Conservation (phyloP, 331 rosid genomes). For the Erythrophleum ivorense region DNA sequence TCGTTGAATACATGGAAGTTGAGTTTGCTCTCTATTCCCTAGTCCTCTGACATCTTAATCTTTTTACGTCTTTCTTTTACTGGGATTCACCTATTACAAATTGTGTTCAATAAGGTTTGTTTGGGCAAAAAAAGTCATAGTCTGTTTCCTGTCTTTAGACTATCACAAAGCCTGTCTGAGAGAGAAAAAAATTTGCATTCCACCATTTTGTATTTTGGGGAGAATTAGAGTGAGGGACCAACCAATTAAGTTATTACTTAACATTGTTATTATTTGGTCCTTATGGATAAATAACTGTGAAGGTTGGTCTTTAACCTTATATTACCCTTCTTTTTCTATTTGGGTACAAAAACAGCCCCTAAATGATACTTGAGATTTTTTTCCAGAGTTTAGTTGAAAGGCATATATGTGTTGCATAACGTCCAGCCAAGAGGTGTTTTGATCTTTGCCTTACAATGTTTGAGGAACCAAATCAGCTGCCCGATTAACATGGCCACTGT, state of each 20-base stretch:
- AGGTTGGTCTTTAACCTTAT: not conserved
- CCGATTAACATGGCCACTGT: not conserved
- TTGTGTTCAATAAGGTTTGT: not conserved
- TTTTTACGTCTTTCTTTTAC: not conserved
- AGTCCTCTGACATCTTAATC: not conserved
- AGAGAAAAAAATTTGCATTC: not conserved
- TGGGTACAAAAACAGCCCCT: not conserved
- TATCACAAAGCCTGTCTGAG: not conserved
- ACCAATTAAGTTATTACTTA: not conserved
- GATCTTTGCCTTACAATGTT: no score
- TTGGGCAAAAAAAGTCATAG: not conserved
- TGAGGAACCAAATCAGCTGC: not conserved
- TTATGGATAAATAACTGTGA: not conserved
- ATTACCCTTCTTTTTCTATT: not conserved
- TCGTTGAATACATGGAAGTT: conserved; percentile 40
- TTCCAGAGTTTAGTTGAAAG: not conserved
- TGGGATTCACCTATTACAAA: not conserved
- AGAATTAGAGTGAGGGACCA: not conserved
- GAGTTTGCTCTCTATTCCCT: conserved; percentile 16
- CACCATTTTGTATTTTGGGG: not conserved
- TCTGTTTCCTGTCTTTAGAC: not conserved
- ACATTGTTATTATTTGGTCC: not conserved
- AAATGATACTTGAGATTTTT: not conserved
- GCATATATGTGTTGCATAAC: not conserved
- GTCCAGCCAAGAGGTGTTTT: no score